A percentile compares a stretch with the other conserved stretches of the same genome.
Conservation (phyloP, 345 rosid species). For the Sapria himalayana region DNA sequence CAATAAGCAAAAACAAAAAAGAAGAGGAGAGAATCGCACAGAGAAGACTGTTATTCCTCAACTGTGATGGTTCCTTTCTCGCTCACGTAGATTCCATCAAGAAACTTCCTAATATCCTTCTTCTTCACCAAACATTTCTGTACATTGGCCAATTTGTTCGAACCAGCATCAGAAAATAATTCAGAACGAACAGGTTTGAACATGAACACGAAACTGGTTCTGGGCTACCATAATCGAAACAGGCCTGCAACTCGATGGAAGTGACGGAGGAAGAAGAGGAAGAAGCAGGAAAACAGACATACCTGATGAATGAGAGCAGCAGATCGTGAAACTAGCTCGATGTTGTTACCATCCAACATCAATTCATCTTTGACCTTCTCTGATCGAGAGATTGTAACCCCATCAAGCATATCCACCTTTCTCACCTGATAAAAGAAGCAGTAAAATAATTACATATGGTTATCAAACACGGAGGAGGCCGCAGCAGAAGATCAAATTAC, state of each 20-base stretch:
- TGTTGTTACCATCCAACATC: constrained; percentile 34
- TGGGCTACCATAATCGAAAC: too few species aligned
- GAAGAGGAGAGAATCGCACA: too few species aligned
- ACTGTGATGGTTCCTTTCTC: constrained; percentile 28
- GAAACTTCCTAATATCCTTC: constrained; percentile 43
- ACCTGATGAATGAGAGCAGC: constrained; percentile 49
- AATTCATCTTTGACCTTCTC: constrained; percentile 53
- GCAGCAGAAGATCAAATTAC: too few species aligned
- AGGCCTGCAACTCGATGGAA: too few species aligned
- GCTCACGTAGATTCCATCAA: constrained; percentile 46
- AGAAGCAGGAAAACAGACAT: not conserved
- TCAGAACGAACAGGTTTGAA: too few species aligned
- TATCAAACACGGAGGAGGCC: too few species aligned
- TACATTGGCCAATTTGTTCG: too few species aligned
- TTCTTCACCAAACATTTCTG: constrained; percentile 61
- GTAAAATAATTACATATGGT: too few species aligned
- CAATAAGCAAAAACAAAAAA: too few species aligned
- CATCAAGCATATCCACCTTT: constrained; percentile 41
- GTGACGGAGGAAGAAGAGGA: too few species aligned
- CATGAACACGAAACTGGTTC: too few species aligned
- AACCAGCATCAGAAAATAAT: too few species aligned
- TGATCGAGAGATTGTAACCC: constrained; percentile 32
- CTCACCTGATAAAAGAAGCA: constrained; percentile 18
- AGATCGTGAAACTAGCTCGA: constrained; percentile 41
- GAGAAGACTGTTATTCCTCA: constrained; percentile 34